Conservation (phyloP, 2,329 filamentous ascomycete genomes). For the Coniochaeta ligniaria region DNA sequence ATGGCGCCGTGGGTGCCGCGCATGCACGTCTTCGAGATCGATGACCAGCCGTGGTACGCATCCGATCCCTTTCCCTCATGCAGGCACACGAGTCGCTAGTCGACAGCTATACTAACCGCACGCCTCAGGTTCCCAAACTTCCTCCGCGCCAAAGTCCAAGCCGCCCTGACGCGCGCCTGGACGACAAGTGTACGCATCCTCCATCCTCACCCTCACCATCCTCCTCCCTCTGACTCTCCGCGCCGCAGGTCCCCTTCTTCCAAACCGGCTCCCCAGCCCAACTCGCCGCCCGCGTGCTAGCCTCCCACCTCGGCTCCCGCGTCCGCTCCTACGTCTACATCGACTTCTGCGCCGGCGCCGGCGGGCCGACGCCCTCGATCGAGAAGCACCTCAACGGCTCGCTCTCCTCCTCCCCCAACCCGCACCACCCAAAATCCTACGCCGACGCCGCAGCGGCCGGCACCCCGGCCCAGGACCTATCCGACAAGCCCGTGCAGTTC, state of each 20-base stretch:
- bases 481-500: slow-evolving; percentile 38
- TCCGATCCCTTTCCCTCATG: not conserved
- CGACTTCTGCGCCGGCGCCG: slow-evolving; percentile 70
- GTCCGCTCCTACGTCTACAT: slow-evolving; percentile 55
- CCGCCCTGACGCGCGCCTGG: slow-evolving; percentile 58
- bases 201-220: too few species aligned
- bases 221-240: not conserved
- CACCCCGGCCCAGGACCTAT: slow-evolving; percentile 19
- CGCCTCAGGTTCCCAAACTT: slow-evolving; percentile 54
- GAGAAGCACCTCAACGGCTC: slow-evolving; percentile 50
- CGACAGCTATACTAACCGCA: slow-evolving; percentile 3
- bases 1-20: slow-evolving; percentile 48
- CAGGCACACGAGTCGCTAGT: not conserved
- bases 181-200: slow-evolving; percentile 35
- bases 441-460: not conserved
- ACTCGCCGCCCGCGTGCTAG: slow-evolving; percentile 52
- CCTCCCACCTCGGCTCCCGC: slow-evolving; percentile 36
- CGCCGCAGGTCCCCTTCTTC: slow-evolving; percentile 35
- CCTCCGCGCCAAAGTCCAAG: slow-evolving; percentile 57
- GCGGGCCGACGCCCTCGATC: slow-evolving; percentile 61
- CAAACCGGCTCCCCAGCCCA: slow-evolving; percentile 51
- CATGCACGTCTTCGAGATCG: slow-evolving; percentile 60
- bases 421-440: not conserved
- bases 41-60: slow-evolving; percentile 56
- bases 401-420: slow-evolving; percentile 16